Conservation (phyloP, 495 filamentous ascomycete genomes). For the Penicillium taxi region DNA sequence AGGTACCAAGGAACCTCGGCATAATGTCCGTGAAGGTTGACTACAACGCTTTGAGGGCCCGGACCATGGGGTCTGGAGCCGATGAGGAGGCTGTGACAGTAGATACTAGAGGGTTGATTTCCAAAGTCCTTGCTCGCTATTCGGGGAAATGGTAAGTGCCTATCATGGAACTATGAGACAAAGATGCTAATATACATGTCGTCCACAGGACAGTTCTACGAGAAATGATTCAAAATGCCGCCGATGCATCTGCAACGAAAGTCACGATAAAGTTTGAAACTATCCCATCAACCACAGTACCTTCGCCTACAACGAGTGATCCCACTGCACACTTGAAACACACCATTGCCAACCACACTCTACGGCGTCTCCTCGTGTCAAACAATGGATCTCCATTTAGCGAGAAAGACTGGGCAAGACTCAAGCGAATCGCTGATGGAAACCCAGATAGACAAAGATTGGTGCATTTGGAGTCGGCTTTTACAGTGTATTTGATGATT, state of each 20-base stretch:
- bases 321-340: constrained; percentile 72
- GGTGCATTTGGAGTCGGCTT: constrained; percentile 98
- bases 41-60: constrained; percentile 74
- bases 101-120: constrained; percentile 91
- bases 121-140: constrained; percentile 93
- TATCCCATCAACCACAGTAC: constrained; percentile 67
- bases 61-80: constrained; percentile 73
- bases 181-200: too few relatives aligned
- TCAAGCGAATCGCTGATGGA: constrained; percentile 96
- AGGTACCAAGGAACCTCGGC: too few relatives aligned
- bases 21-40: constrained; percentile 60
- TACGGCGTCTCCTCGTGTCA: constrained; percentile 73
- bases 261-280: constrained; percentile 91
- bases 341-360: constrained; percentile 70
- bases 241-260: constrained; percentile 83
- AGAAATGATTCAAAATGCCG: constrained; percentile 96
- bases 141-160: constrained; percentile 71
- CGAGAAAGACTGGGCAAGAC: constrained; percentile 79
- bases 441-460: constrained; percentile 98
- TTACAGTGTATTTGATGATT: constrained; percentile 97
- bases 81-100: constrained; percentile 98
- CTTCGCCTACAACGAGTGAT: constrained; percentile 59
- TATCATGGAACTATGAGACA: too few relatives aligned
- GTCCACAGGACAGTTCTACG: constrained; percentile 61
- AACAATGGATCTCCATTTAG: constrained; percentile 85